A percentile compares a stretch with the other conserved stretches of the same genome.
Evolutionary conservation across 2,329 filamentous ascomycete species (phyloP).

Genomic region (Botrytis fragariae): DNA sequence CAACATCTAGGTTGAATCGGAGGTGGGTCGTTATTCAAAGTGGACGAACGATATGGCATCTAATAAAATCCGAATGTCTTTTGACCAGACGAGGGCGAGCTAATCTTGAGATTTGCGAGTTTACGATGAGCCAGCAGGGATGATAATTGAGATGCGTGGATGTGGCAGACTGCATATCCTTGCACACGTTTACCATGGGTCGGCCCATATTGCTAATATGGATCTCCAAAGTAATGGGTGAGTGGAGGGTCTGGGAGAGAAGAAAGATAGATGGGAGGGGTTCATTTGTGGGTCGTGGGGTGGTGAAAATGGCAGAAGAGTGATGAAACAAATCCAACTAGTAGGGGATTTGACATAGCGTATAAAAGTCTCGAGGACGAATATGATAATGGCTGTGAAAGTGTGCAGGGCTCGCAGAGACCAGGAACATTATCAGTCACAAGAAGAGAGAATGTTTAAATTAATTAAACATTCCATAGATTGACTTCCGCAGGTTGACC

Average conservation of each 20-base stretch:
- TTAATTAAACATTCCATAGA: not conserved
- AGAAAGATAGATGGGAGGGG: conserved; percentile 7
- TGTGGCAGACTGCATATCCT: conserved; percentile 8
- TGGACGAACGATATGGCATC: conserved; percentile 3
- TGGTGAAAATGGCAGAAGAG: not conserved
- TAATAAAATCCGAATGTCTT: conserved; percentile 2
- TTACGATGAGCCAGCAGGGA: conserved; percentile 17
- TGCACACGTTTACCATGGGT: conserved; percentile 12
- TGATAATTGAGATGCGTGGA: conserved; percentile 14
- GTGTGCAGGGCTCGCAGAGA: not conserved
- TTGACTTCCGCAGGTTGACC: not conserved
- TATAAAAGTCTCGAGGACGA: not conserved
- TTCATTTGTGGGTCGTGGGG: conserved; percentile 14
- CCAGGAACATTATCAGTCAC: not conserved
- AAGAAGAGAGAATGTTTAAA: not conserved
- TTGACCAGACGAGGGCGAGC: conserved; percentile 10
- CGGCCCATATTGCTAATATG: not conserved
- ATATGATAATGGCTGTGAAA: not conserved
- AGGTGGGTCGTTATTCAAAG: conserved; percentile 10
- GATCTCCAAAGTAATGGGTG: not conserved
- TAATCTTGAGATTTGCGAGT: conserved; percentile 21
- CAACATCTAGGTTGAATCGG: conserved; percentile 9
- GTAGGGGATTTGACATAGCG: not conserved
- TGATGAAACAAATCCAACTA: not conserved
- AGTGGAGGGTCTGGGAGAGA: not conserved